Evolutionary conservation across 139 green algal genomes (phyloP).

Genomic region (Desmodesmus armatus): DNA sequence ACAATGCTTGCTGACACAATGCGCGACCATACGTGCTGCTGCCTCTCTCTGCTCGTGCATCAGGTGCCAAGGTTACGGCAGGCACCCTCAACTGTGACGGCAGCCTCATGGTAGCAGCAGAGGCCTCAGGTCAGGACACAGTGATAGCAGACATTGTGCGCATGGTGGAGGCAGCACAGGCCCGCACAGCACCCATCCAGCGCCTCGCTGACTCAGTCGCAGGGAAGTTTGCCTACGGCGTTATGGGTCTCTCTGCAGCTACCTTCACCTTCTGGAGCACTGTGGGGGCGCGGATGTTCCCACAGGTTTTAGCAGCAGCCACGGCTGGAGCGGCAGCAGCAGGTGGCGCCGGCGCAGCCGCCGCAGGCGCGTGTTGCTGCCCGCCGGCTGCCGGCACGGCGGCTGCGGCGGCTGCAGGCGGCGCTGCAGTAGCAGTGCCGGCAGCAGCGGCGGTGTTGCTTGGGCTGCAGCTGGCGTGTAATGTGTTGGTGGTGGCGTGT

Average conservation of each 20-base stretch:
- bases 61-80: conserved; percentile 81
- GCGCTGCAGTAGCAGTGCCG: conserved; percentile 9
- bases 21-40: too few relatives aligned
- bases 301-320: conserved; percentile 59
- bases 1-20: too few relatives aligned
- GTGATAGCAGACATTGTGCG: conserved; percentile 89
- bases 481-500: conserved; percentile 95
- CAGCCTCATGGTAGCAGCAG: conserved; percentile 69
- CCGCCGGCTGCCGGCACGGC: conserved; percentile 12
- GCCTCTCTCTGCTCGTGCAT: not conserved
- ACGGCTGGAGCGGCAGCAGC: not conserved
- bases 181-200: conserved; percentile 86
- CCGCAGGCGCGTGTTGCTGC: not conserved
- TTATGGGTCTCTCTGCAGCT: conserved; percentile 81
- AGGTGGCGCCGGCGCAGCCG: conserved; percentile 20
- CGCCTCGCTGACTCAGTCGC: conserved; percentile 83
- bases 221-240: conserved; percentile 84
- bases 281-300: conserved; percentile 74
- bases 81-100: conserved; percentile 91
- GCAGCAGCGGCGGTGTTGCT: conserved; percentile 69
- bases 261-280: conserved; percentile 87
- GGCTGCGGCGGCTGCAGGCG: conserved; percentile 31
- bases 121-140: conserved; percentile 79
- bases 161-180: conserved; percentile 84
- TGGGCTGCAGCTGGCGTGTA: conserved; percentile 86